phyloP scores from a whole-genome alignment of 768 basidiomycete species.

The Amyloporia xantha region DNA sequence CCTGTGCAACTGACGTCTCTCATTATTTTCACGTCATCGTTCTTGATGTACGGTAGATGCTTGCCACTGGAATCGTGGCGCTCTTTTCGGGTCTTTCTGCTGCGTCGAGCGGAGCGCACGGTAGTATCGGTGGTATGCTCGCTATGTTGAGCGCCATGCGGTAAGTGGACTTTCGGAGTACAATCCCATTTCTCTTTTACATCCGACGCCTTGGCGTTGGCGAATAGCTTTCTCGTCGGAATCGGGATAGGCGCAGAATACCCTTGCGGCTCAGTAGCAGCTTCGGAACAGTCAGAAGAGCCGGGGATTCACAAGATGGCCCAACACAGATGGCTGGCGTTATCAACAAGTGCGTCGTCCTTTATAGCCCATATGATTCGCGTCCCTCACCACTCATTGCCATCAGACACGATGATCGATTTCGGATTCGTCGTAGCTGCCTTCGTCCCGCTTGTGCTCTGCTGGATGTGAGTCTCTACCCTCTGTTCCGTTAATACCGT shows the following conservation, averaged over 20 bases:
- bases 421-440: slow-evolving; percentile 72
- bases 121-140: slow-evolving; percentile 62
- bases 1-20: slow-evolving; percentile 1
- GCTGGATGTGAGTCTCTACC: slow-evolving; percentile 65
- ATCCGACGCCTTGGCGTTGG: too few relatives aligned
- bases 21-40: not conserved
- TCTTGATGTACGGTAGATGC: slow-evolving; percentile 45
- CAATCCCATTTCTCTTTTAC: too few relatives aligned
- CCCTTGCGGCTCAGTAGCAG: slow-evolving; percentile 85
- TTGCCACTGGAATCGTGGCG: slow-evolving; percentile 76
- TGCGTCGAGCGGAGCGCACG: slow-evolving; percentile 72
- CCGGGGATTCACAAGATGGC: slow-evolving; percentile 68
- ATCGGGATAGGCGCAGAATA: slow-evolving; percentile 88
- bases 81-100: slow-evolving; percentile 81
- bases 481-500: too few relatives aligned
- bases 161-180: slow-evolving; percentile 36
- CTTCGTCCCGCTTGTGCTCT: slow-evolving; percentile 79
- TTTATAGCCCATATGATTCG: not conserved
- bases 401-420: slow-evolving; percentile 77
- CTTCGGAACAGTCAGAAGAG: slow-evolving; percentile 87
- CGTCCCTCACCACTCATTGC: slow-evolving; percentile 2
- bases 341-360: slow-evolving; percentile 70
- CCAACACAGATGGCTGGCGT: slow-evolving; percentile 81
- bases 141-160: slow-evolving; percentile 77
- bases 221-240: slow-evolving; percentile 72